Percentiles rank a stretch among this genome's conserved stretches.
phyloP scores from a whole-genome alignment of 495 filamentous ascomycete species.

The Apodospora peruviana region DNA sequence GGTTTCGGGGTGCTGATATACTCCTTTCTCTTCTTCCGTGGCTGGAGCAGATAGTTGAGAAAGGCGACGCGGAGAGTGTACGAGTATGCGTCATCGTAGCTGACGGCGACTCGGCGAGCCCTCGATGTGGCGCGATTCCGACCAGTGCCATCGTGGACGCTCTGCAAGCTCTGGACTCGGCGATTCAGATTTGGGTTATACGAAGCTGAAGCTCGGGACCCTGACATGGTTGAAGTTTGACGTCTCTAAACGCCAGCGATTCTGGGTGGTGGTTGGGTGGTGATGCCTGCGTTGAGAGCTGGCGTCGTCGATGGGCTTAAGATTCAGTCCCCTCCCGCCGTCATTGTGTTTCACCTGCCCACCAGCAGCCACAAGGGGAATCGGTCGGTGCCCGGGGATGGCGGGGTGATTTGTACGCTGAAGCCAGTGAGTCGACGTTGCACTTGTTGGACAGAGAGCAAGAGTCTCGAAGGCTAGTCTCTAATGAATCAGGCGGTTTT shows the following conservation, averaged over 20 bases:
- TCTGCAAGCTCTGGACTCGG: slow-evolving; percentile 23
- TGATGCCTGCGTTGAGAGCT: too few species aligned
- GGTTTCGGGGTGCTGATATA: slow-evolving; percentile 64
- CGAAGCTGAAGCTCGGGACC: slow-evolving; percentile 36
- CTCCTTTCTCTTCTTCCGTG: slow-evolving; percentile 79
- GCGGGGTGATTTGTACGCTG: too few species aligned
- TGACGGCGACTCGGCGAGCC: slow-evolving; percentile 34
- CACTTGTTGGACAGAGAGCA: too few species aligned
- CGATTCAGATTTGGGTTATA: slow-evolving; percentile 32
- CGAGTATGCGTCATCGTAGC: slow-evolving; percentile 73
- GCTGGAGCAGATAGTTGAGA: slow-evolving; percentile 87
- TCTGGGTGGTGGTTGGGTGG: too few species aligned
- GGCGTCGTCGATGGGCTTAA: too few species aligned
- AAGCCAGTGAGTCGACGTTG: too few species aligned
- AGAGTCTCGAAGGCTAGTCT: too few species aligned
- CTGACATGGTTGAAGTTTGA: background rate
- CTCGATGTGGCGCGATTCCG: slow-evolving; percentile 33
- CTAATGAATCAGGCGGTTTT: too few species aligned
- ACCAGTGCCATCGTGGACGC: slow-evolving; percentile 22
- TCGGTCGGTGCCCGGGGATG: too few species aligned
- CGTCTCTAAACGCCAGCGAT: background rate
- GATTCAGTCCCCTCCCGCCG: too few species aligned
- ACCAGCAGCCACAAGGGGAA: too few species aligned
- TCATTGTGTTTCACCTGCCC: too few species aligned
- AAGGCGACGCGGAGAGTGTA: slow-evolving; percentile 89